These are phyloP conservation scores for Lactifluus volemus DNA, from an alignment of 768 basidiomycete genomes.

Conservation along the genomic window DNA sequence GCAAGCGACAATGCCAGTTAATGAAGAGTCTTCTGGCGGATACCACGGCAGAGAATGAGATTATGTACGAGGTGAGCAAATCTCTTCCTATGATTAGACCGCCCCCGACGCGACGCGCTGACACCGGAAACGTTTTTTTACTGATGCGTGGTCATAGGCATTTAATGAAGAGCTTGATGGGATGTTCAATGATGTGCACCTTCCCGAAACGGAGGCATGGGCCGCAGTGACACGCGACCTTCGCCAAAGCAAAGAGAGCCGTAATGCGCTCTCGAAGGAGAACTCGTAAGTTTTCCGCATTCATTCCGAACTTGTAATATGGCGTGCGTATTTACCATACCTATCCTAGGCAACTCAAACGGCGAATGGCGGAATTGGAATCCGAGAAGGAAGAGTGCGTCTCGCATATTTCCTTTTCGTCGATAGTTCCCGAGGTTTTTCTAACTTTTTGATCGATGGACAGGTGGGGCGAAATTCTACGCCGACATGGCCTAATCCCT, in stretches of 20 bases:
- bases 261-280: slow-evolving; percentile 67
- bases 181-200: slow-evolving; percentile 79
- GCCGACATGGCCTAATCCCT: slow-evolving; percentile 37
- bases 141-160: slow-evolving; percentile 39
- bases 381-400: slow-evolving; percentile 75
- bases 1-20: slow-evolving; percentile 67
- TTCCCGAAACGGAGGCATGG: slow-evolving; percentile 82
- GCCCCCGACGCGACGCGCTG: no score
- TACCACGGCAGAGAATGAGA: slow-evolving; percentile 79
- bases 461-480: slow-evolving; percentile 63
- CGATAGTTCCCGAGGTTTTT: not conserved
- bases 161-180: slow-evolving; percentile 92
- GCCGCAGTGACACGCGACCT: slow-evolving; percentile 67
- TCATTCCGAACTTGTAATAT: not conserved
- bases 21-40: slow-evolving; percentile 72
- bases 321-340: not conserved
- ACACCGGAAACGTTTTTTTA: not conserved
- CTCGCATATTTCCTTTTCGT: not conserved
- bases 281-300: slow-evolving; percentile 53
- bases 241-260: slow-evolving; percentile 60
- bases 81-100: not conserved
- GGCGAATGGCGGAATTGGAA: slow-evolving; percentile 60
- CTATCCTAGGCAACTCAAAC: slow-evolving; percentile 51
- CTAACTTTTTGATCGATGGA: not conserved
- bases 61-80: slow-evolving; percentile 76